phyloP scores from a whole-genome alignment of 1,284 basidiomycete species.

The Xanthoconium separans region DNA sequence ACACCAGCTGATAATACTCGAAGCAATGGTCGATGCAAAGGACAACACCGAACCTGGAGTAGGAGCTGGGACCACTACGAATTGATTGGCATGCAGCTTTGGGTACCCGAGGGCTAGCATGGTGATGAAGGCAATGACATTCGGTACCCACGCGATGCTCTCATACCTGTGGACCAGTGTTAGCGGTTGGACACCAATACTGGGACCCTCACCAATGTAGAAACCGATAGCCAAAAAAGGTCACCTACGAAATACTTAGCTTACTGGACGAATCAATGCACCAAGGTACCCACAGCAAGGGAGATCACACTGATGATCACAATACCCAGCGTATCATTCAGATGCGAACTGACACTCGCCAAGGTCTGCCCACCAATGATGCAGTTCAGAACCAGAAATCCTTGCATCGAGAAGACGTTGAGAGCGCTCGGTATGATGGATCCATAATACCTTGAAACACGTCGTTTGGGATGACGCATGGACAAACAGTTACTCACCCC shows the following conservation, averaged over 20 bases:
- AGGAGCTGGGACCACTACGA: constrained; percentile 32
- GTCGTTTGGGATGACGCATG: not conserved
- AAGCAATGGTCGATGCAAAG: constrained; percentile 45
- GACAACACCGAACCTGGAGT: constrained; percentile 35
- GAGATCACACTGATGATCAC: constrained; percentile 73
- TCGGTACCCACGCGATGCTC: constrained; percentile 65
- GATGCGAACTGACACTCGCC: constrained; percentile 52
- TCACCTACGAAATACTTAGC: constrained; percentile 35
- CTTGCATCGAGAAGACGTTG: constrained; percentile 63
- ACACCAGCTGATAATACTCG: constrained; percentile 51
- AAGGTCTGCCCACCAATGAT: constrained; percentile 77
- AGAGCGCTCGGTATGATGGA: constrained; percentile 62
- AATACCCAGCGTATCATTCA: constrained; percentile 65
- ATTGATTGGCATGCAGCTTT: constrained; percentile 27
- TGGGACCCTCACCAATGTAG: constrained; percentile 47
- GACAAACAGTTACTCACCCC: constrained; percentile 33
- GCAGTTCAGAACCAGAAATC: constrained; percentile 70
- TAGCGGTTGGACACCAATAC: not conserved
- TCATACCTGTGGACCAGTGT: constrained; percentile 41
- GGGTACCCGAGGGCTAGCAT: constrained; percentile 57
- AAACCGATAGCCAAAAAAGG: constrained; percentile 62
- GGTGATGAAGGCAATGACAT: constrained; percentile 62
- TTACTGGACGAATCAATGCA: not conserved
- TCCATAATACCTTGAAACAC: constrained; percentile 52
- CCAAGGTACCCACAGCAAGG: constrained; percentile 46